phyloP scores from a whole-genome alignment of 2,329 filamentous ascomycete genomes.

The Apiospora hydei region DNA sequence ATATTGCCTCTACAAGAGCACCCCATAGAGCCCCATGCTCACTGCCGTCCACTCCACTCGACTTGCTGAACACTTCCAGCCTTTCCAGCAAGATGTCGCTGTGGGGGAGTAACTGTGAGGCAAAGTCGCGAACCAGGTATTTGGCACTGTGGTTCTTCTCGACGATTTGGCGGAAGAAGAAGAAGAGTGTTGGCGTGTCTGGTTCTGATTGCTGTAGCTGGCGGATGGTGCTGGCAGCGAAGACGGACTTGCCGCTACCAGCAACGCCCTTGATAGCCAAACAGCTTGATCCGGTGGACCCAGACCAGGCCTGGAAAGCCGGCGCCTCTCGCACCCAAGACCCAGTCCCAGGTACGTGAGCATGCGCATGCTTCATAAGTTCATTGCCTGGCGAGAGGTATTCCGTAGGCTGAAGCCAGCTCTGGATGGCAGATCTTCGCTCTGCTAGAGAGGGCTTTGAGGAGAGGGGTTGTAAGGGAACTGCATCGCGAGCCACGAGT shows the following conservation, averaged over 20 bases:
- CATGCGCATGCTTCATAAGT: constrained; percentile 42
- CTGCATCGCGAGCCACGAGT: not conserved
- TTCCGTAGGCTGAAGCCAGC: constrained; percentile 42
- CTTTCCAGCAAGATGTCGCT: constrained; percentile 40
- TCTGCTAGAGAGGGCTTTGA: not conserved
- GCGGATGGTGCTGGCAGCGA: constrained; percentile 38
- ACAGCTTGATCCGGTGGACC: not conserved
- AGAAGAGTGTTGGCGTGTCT: constrained; percentile 43
- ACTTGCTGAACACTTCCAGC: constrained; percentile 31
- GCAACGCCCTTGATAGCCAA: constrained; percentile 5
- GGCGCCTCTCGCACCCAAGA: not conserved
- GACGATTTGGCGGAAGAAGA: constrained; percentile 50
- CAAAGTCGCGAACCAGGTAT: constrained; percentile 45
- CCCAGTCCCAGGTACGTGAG: constrained; percentile 1
- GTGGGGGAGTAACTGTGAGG: constrained; percentile 41
- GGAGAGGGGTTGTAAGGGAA: not conserved
- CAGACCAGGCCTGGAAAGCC: not conserved
- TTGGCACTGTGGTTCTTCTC: constrained; percentile 43
- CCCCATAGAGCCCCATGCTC: constrained; percentile 41
- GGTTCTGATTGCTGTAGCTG: constrained; percentile 31
- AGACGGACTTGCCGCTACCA: constrained; percentile 45
- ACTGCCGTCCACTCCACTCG: constrained; percentile 27
- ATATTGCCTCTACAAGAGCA: constrained; percentile 37
- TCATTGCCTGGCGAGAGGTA: constrained; percentile 38
- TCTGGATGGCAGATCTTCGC: constrained; percentile 30